These are phyloP conservation scores for Hygrophila difformis DNA, from an alignment of 257 asterid species.

Conservation along the genomic window DNA sequence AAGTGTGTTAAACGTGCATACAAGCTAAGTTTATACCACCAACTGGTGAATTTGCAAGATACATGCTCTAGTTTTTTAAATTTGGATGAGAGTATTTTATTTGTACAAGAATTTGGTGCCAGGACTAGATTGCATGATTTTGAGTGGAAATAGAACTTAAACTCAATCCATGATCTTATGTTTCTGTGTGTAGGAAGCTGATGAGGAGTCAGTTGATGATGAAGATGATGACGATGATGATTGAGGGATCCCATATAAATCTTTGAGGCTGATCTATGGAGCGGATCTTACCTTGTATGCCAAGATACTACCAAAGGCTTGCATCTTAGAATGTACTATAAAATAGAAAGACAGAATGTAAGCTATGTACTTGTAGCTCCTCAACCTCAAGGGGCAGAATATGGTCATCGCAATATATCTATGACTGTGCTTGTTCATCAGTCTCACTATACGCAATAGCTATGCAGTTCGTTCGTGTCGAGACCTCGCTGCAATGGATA, in stretches of 20 bases:
- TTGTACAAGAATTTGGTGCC: too few relatives aligned
- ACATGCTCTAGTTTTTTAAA: too few relatives aligned
- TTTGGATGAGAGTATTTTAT: too few relatives aligned
- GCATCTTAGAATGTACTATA: slow-evolving; percentile 21
- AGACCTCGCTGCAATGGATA: too few relatives aligned
- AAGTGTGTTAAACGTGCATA: too few relatives aligned
- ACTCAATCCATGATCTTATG: not conserved
- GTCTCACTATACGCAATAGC: not conserved
- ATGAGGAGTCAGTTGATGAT: slow-evolving; percentile 25
- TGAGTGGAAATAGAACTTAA: too few relatives aligned
- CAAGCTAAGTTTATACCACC: too few relatives aligned
- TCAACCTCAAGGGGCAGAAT: slow-evolving; percentile 17
- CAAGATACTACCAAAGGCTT: slow-evolving; percentile 19
- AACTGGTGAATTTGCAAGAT: too few relatives aligned
- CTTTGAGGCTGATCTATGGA: slow-evolving; percentile 15
- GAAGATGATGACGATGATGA: slow-evolving; percentile 40
- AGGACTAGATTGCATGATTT: too few relatives aligned
- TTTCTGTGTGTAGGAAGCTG: slow-evolving; percentile 28
- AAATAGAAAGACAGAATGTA: slow-evolving; percentile 15
- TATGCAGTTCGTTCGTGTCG: not conserved
- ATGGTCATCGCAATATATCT: too few relatives aligned
- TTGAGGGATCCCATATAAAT: slow-evolving; percentile 16
- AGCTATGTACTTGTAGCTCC: slow-evolving; percentile 27
- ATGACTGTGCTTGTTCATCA: slow-evolving; percentile 6
- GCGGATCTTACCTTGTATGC: slow-evolving; percentile 27